A percentile compares a stretch with the other conserved stretches of the same genome.
Conservation (phyloP, 768 basidiomycete genomes). For the Pisolithus microcarpus region DNA sequence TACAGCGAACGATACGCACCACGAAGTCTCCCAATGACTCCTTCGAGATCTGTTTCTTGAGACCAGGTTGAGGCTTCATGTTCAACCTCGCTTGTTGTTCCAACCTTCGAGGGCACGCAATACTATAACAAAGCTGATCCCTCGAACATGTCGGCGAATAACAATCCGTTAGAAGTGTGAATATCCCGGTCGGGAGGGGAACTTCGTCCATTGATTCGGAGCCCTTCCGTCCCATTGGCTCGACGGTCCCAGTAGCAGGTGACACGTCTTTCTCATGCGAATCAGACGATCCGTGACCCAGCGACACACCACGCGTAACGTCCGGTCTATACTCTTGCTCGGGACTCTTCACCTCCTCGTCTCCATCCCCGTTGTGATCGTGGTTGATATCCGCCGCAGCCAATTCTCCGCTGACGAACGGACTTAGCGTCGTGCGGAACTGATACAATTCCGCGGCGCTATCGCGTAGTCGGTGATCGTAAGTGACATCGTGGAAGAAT, state of each 20-base stretch:
- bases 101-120: conserved; percentile 87
- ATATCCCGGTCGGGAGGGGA: conserved; percentile 84
- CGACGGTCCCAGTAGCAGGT: conserved; percentile 16
- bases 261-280: conserved; percentile 30
- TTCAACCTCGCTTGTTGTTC: conserved; percentile 94
- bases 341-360: conserved; percentile 27
- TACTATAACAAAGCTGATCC: conserved; percentile 94
- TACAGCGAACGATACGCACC: conserved; percentile 32
- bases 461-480: conserved; percentile 92
- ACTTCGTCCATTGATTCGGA: conserved; percentile 51
- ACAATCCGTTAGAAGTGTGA: conserved; percentile 93
- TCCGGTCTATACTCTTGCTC: conserved; percentile 14
- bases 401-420: conserved; percentile 76
- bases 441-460: conserved; percentile 87
- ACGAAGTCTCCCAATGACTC: conserved; percentile 78
- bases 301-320: conserved; percentile 17
- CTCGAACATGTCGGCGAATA: conserved; percentile 96
- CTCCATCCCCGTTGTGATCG: conserved; percentile 27
- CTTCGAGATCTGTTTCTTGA: conserved; percentile 75
- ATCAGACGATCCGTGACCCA: conserved; percentile 29
- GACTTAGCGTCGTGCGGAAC: conserved; percentile 79
- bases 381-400: conserved; percentile 17
- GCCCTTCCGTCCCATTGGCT: conserved; percentile 28
- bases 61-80: conserved; percentile 87
- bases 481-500: conserved; percentile 99